Evolutionary conservation across 805 yeast species (phyloP).

Genomic region (Maudiozyma bulderi): DNA sequence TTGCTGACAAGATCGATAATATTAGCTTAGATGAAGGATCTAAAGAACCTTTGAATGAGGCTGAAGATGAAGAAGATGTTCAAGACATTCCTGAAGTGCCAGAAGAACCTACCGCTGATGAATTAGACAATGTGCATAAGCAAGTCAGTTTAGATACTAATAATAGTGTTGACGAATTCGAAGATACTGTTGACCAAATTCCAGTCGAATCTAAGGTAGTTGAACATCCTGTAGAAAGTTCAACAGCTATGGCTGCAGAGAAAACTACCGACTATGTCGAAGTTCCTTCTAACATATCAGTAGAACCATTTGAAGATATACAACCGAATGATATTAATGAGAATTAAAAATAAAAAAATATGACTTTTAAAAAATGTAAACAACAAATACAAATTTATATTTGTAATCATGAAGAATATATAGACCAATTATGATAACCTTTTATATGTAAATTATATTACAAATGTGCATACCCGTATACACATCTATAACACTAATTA

Average conservation of each 20-base stretch:
- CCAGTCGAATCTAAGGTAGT: neutral
- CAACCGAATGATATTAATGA: neutral
- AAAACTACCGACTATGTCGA: slow-evolving; percentile 1
- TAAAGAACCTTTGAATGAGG: neutral
- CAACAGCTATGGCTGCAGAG: neutral
- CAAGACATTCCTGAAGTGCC: slow-evolving; percentile 21
- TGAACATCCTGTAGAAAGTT: neutral
- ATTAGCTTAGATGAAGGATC: neutral
- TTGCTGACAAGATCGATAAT: neutral
- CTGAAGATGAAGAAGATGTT: neutral
- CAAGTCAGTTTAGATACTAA: neutral
- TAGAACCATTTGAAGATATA: slow-evolving; percentile 3
- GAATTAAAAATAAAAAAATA: too few relatives aligned
- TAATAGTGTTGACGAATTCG: slow-evolving; percentile 32
- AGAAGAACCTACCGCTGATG: slow-evolving; percentile 9
- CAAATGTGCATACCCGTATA: neutral
- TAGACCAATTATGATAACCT: neutral
- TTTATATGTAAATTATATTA: neutral
- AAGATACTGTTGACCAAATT: slow-evolving; percentile 18
- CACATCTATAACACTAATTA: neutral
- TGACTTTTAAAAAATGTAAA: neutral
- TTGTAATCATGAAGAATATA: neutral
- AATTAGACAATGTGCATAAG: neutral
- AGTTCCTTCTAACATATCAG: slow-evolving; percentile 1
- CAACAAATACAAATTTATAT: neutral